phyloP scores from a whole-genome alignment of 1,284 basidiomycete genomes.

The Ceratobasidium sp. region DNA sequence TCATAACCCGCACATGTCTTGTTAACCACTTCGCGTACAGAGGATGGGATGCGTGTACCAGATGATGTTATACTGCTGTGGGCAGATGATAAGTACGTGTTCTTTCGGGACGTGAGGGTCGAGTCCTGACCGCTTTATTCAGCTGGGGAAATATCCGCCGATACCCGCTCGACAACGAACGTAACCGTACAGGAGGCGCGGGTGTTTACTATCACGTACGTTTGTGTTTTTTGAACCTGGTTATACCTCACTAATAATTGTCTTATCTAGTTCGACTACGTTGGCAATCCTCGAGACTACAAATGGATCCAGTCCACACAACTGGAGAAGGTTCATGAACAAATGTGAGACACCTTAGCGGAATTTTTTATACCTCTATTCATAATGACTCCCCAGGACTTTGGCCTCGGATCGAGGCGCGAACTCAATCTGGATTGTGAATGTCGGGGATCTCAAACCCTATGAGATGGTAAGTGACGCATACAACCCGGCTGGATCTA shows the following conservation, averaged over 20 bases:
- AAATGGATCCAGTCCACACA: constrained; percentile 57
- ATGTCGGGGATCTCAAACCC: constrained; percentile 78
- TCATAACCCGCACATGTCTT: neutral
- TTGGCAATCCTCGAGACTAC: constrained; percentile 59
- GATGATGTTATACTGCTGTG: constrained; percentile 68
- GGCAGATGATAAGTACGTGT: constrained; percentile 72
- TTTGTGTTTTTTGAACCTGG: constrained; percentile 22
- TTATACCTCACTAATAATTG: constrained; percentile 6
- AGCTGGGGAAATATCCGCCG: constrained; percentile 75
- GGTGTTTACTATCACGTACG: constrained; percentile 78
- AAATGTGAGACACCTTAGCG: constrained; percentile 37
- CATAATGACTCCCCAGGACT: neutral
- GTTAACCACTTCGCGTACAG: neutral
- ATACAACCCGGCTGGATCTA: neutral
- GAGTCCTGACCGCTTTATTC: neutral
- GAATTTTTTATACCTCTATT: neutral
- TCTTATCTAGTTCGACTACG: constrained; percentile 63
- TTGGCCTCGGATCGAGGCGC: constrained; percentile 52
- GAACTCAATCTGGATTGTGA: constrained; percentile 58
- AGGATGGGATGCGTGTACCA: constrained; percentile 51
- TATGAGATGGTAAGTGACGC: constrained; percentile 67
- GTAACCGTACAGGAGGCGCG: constrained; percentile 72
- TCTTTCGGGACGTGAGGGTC: neutral
- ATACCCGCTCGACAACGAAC: constrained; percentile 67
- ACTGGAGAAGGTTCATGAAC: constrained; percentile 47